Conservation (phyloP, 2,329 filamentous ascomycete genomes). For the Aspergillus sp. region DNA sequence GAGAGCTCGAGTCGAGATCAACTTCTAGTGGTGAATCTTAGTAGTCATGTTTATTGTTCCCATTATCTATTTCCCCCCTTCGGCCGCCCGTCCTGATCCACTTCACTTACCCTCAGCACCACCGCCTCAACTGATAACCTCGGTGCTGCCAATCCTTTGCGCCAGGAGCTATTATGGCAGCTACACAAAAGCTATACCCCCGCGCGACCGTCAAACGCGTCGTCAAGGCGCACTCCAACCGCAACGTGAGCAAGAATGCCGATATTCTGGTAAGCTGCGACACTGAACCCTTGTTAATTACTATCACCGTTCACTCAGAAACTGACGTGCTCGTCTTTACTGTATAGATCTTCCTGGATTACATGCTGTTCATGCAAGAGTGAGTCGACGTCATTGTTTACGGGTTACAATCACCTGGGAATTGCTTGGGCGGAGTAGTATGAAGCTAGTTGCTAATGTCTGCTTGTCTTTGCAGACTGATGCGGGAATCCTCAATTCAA, state of each 20-base stretch:
- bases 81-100: not conserved
- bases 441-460: conserved; percentile 1
- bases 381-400: conserved; percentile 36
- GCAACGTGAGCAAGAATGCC: conserved; percentile 78
- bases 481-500: conserved; percentile 77
- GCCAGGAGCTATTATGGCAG: conserved; percentile 51
- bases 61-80: not conserved
- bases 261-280: conserved; percentile 70
- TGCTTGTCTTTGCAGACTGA: conserved; percentile 55
- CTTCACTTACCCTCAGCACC: not conserved
- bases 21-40: not conserved
- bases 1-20: not conserved
- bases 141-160: not conserved
- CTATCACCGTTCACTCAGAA: not conserved
- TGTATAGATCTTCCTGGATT: conserved; percentile 76
- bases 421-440: not conserved
- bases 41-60: not conserved
- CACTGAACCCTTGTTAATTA: not conserved
- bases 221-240: conserved; percentile 82
- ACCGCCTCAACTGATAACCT: not conserved
- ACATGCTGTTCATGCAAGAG: conserved; percentile 76
- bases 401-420: not conserved
- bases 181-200: conserved; percentile 75
- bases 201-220: conserved; percentile 85
- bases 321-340: conserved; percentile 5